These are phyloP conservation scores for Tricharina praecox DNA, from an alignment of 495 filamentous ascomycete species.

Conservation along the genomic window DNA sequence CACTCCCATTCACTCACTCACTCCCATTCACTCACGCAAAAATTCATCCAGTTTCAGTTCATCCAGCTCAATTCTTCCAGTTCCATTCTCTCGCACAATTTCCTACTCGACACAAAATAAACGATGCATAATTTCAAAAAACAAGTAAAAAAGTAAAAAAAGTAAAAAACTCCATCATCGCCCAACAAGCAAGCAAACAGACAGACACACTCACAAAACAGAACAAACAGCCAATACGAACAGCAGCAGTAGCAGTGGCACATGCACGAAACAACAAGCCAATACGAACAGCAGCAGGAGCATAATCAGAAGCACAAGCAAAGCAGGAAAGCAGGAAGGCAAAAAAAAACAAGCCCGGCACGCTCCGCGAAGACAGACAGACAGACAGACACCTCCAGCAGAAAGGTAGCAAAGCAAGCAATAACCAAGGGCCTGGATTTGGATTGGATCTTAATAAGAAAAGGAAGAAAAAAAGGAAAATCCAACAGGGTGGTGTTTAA, in stretches of 20 bases:
- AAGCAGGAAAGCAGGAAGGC: slow-evolving; percentile 2
- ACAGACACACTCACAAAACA: background rate
- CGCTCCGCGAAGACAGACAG: slow-evolving; percentile 4
- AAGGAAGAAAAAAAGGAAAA: slow-evolving; percentile 11
- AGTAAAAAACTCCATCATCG: too few relatives aligned
- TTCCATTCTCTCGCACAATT: too few relatives aligned
- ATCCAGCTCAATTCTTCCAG: too few relatives aligned
- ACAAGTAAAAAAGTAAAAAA: too few relatives aligned
- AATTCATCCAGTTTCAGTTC: too few relatives aligned
- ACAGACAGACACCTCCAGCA: slow-evolving; percentile 5
- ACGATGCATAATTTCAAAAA: too few relatives aligned
- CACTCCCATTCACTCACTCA: too few relatives aligned
- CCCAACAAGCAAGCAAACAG: background rate
- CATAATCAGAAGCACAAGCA: background rate
- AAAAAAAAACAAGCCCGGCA: slow-evolving; percentile 11
- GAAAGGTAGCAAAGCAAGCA: too few relatives aligned
- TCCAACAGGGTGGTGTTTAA: background rate
- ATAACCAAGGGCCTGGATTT: too few relatives aligned
- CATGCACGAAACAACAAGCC: background rate
- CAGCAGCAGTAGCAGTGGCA: background rate
- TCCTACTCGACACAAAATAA: too few relatives aligned
- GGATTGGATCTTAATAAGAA: slow-evolving; percentile 10
- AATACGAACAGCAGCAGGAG: background rate
- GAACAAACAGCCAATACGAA: background rate
- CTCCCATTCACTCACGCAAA: too few relatives aligned